Percentiles rank a stretch among this genome's conserved stretches.
These are phyloP conservation scores for Hypocreales sp. DNA, from an alignment of 2,329 filamentous ascomycete genomes.

Conservation along the genomic window DNA sequence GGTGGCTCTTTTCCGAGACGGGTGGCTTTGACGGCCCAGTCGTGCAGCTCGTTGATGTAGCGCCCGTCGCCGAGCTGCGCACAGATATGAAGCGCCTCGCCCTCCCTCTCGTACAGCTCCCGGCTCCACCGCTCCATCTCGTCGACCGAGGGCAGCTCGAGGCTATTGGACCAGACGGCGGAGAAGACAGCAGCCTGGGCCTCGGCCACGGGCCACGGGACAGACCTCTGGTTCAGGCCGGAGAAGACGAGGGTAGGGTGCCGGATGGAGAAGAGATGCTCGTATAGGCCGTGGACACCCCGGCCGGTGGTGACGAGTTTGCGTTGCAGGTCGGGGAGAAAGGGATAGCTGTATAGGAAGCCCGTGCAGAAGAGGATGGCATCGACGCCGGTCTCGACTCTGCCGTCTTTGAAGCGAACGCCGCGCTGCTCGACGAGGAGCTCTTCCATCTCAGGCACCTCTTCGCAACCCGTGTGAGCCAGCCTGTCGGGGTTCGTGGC, in stretches of 20 bases:
- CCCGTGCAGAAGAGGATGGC: conserved; percentile 77
- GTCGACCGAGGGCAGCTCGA: conserved; percentile 43
- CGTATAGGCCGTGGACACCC: conserved; percentile 56
- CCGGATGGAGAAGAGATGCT: conserved; percentile 62
- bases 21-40: conserved; percentile 39
- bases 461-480: conserved; percentile 27
- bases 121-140: conserved; percentile 61
- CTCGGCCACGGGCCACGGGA: conserved; percentile 75
- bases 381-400: conserved; percentile 52
- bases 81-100: conserved; percentile 15
- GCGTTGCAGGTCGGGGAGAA: conserved; percentile 32
- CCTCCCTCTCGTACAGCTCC: conserved; percentile 34
- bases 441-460: conserved; percentile 42
- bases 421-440: conserved; percentile 38
- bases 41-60: conserved; percentile 54
- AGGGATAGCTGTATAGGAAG: conserved; percentile 75
- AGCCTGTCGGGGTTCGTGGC: conserved; percentile 29
- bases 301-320: conserved; percentile 52
- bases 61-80: conserved; percentile 34
- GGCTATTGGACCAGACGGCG: conserved; percentile 57
- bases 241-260: conserved; percentile 69
- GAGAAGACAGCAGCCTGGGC: conserved; percentile 65
- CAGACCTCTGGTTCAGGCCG: conserved; percentile 62
- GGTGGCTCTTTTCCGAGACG: conserved; percentile 51
- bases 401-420: conserved; percentile 51